Evolutionary conservation across 352 stramenopile genomes (phyloP).

Genomic region (Hyaloperonospora brassicae): DNA sequence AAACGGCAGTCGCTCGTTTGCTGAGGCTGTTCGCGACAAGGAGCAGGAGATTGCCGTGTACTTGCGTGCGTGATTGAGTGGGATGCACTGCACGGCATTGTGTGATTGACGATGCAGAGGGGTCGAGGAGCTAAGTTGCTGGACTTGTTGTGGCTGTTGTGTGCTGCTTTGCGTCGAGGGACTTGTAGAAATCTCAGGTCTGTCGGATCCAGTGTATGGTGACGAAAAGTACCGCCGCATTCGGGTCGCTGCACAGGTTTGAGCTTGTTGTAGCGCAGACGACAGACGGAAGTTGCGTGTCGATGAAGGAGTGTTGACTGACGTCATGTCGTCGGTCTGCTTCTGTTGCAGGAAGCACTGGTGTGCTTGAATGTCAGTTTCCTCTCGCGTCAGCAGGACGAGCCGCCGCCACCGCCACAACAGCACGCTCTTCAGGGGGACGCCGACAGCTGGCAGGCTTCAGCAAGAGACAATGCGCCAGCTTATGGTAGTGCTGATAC

Average conservation of each 20-base stretch:
- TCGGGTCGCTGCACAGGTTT: conserved; percentile 62
- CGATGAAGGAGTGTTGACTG: neutral
- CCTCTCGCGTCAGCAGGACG: conserved; percentile 42
- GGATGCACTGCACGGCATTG: neutral
- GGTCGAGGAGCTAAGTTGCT: neutral
- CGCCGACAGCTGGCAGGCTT: conserved; percentile 20
- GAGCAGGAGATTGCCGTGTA: conserved; percentile 61
- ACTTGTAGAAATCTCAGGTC: conserved; percentile 60
- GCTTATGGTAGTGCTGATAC: conserved; percentile 17
- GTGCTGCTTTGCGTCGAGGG: neutral
- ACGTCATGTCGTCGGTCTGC: conserved; percentile 13
- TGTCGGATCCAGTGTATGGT: conserved; percentile 64
- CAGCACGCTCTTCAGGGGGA: conserved; percentile 15
- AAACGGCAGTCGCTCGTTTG: conserved; percentile 58
- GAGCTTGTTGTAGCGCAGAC: neutral
- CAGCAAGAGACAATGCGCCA: conserved; percentile 14
- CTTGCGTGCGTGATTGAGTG: conserved; percentile 40
- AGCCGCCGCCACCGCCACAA: conserved; percentile 17
- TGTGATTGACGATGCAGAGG: neutral
- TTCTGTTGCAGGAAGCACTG: conserved; percentile 45
- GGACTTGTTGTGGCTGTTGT: neutral
- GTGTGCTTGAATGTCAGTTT: conserved; percentile 71
- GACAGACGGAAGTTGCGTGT: neutral
- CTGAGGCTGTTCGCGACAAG: conserved; percentile 53
- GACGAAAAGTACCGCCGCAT: conserved; percentile 84